A percentile compares a stretch with the other conserved stretches of the same genome.
phyloP scores from a whole-genome alignment of 2,329 filamentous ascomycete genomes.

The Tolypocladium guangdongense region DNA sequence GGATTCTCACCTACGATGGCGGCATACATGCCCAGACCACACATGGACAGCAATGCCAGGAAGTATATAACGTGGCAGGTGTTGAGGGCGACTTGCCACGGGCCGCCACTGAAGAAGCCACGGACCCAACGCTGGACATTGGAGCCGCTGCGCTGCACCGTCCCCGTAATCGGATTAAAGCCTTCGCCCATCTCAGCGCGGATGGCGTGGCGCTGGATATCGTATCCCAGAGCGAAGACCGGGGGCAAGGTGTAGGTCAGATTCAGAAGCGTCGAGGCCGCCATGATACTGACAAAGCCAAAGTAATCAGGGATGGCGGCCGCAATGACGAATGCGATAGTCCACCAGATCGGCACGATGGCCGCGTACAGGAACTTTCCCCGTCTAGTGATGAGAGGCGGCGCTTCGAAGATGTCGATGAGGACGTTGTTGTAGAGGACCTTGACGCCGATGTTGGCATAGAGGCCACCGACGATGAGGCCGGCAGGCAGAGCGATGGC shows the following conservation, averaged over 20 bases:
- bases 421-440: slow-evolving; percentile 42
- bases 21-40: slow-evolving; percentile 6
- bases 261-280: slow-evolving; percentile 42
- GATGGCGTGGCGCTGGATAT: slow-evolving; percentile 9
- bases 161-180: slow-evolving; percentile 7
- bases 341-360: slow-evolving; percentile 47
- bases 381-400: slow-evolving; percentile 30
- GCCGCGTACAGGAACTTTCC: slow-evolving; percentile 40
- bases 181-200: slow-evolving; percentile 6
- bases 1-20: slow-evolving; percentile 3
- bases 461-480: slow-evolving; percentile 36
- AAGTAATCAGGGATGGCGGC: slow-evolving; percentile 42
- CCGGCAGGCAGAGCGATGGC: slow-evolving; percentile 29
- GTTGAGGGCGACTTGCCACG: slow-evolving; percentile 2
- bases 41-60: slow-evolving; percentile 6
- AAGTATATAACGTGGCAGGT: slow-evolving; percentile 5
- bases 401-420: slow-evolving; percentile 36
- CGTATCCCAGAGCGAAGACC: slow-evolving; percentile 9
- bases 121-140: slow-evolving; percentile 2
- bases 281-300: slow-evolving; percentile 35
- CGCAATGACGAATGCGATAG: slow-evolving; percentile 41
- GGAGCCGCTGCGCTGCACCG: slow-evolving; percentile 1
- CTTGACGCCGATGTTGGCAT: slow-evolving; percentile 44
- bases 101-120: slow-evolving; percentile 4
- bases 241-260: slow-evolving; percentile 51